Conservation (phyloP, 805 yeast species). For the Candida chauliodis region DNA sequence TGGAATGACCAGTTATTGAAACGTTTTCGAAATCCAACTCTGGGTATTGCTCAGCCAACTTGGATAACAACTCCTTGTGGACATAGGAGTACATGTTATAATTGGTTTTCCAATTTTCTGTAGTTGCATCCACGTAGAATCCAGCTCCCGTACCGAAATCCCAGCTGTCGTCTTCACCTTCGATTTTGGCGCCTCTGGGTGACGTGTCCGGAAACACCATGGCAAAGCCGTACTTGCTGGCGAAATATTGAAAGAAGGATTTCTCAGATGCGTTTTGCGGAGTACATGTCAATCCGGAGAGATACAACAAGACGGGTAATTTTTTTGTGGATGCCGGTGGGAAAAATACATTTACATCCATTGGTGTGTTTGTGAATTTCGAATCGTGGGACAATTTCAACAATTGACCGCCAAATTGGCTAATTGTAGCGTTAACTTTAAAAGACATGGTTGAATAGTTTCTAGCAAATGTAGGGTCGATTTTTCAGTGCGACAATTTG, state of each 20-base stretch:
- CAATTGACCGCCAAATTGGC: conserved; percentile 71
- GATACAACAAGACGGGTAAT: conserved; percentile 72
- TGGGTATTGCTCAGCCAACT: conserved; percentile 40
- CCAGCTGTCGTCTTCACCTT: conserved; percentile 80
- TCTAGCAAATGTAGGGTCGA: not conserved
- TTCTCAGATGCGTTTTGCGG: conserved; percentile 93
- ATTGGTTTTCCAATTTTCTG: conserved; percentile 64
- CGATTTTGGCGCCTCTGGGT: conserved; percentile 77
- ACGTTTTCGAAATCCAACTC: conserved; percentile 61
- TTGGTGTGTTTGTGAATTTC: conserved; percentile 55
- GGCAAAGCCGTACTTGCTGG: conserved; percentile 79
- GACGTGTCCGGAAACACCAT: conserved; percentile 95
- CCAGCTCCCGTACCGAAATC: conserved; percentile 97
- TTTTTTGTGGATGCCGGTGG: conserved; percentile 47
- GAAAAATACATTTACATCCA: conserved; percentile 81
- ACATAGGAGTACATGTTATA: conserved; percentile 88
- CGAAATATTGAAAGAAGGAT: conserved; percentile 81
- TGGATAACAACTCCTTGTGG: conserved; percentile 63
- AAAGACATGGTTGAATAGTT: conserved; percentile 39
- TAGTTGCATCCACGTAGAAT: conserved; percentile 83
- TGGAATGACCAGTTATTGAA: conserved; percentile 92
- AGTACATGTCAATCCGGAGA: conserved; percentile 90
- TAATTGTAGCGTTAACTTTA: conserved; percentile 49
- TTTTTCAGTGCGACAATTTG: conserved; percentile 1
- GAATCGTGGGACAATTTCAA: conserved; percentile 77